Evolutionary conservation across 2,329 filamentous ascomycete species (phyloP).

Genomic region (Botryotinia narcissicola): DNA sequence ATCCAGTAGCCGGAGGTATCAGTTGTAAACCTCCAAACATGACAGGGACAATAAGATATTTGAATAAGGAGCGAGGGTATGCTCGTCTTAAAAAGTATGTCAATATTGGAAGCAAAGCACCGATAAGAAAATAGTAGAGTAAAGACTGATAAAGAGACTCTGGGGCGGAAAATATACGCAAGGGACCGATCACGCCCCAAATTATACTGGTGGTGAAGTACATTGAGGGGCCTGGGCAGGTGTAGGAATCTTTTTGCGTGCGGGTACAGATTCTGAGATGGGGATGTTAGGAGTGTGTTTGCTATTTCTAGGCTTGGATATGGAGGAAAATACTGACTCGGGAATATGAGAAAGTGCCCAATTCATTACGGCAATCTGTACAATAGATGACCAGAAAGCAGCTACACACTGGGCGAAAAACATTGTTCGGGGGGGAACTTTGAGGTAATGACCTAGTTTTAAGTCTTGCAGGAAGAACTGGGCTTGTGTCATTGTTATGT

Average conservation of each 20-base stretch:
- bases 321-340: conserved; percentile 32
- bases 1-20: conserved; percentile 69
- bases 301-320: conserved; percentile 51
- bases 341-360: conserved; percentile 59
- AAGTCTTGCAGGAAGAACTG: conserved; percentile 49
- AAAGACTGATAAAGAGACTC: conserved; percentile 49
- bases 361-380: conserved; percentile 64
- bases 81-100: conserved; percentile 55
- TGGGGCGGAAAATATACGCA: conserved; percentile 47
- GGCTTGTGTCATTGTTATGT: conserved; percentile 48
- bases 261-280: conserved; percentile 61
- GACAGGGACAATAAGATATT: conserved; percentile 66
- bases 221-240: conserved; percentile 46
- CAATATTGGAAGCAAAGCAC: conserved; percentile 54
- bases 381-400: conserved; percentile 48
- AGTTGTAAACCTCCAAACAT: conserved; percentile 63
- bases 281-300: conserved; percentile 61
- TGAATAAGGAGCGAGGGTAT: conserved; percentile 59
- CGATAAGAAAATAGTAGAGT: conserved; percentile 51
- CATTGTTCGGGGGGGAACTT: conserved; percentile 45
- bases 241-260: conserved; percentile 52
- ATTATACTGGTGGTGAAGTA: conserved; percentile 57
- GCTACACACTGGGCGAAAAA: conserved; percentile 63
- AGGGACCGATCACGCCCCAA: conserved; percentile 49
- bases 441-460: conserved; percentile 54